Evolutionary conservation across 768 basidiomycete species (phyloP).

Genomic region (Lentinula aciculospora): DNA sequence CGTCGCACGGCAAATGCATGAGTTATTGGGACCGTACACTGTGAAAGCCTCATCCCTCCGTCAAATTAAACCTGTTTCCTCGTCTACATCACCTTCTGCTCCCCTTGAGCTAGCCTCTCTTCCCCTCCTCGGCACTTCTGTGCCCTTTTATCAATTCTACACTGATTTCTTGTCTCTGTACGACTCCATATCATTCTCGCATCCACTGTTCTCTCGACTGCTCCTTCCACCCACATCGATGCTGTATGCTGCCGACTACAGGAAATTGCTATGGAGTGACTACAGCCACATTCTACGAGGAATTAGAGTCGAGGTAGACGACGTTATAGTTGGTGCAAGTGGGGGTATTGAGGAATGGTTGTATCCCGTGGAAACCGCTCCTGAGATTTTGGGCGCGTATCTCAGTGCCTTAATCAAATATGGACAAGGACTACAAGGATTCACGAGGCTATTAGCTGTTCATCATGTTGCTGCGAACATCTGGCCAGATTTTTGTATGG

Average conservation of each 20-base stretch:
- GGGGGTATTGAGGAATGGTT: constrained; percentile 55
- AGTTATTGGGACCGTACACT: constrained; percentile 53
- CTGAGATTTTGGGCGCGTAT: constrained; percentile 59
- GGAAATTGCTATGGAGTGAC: constrained; percentile 80
- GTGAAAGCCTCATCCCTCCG: constrained; percentile 21
- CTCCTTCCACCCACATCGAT: constrained; percentile 74
- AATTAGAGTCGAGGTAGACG: constrained; percentile 38
- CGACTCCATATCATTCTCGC: constrained; percentile 83
- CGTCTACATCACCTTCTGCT: constrained; percentile 8
- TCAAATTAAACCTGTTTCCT: not conserved
- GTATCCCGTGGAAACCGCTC: constrained; percentile 63
- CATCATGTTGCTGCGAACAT: constrained; percentile 76
- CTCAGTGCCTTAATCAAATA: constrained; percentile 46
- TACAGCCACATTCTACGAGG: constrained; percentile 61
- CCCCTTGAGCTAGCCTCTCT: constrained; percentile 45
- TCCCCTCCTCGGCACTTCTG: constrained; percentile 48
- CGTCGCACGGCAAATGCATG: constrained; percentile 54
- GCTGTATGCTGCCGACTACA: constrained; percentile 76
- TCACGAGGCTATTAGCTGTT: constrained; percentile 61
- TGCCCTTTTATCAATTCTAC: constrained; percentile 82
- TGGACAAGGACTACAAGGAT: constrained; percentile 37
- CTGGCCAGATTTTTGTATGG: constrained; percentile 53
- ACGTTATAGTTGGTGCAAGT: constrained; percentile 38
- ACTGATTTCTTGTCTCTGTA: constrained; percentile 56
- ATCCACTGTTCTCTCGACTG: constrained; percentile 68